Evolutionary conservation across 139 green algal species (phyloP).

Genomic region (Micromonas pusilla): DNA sequence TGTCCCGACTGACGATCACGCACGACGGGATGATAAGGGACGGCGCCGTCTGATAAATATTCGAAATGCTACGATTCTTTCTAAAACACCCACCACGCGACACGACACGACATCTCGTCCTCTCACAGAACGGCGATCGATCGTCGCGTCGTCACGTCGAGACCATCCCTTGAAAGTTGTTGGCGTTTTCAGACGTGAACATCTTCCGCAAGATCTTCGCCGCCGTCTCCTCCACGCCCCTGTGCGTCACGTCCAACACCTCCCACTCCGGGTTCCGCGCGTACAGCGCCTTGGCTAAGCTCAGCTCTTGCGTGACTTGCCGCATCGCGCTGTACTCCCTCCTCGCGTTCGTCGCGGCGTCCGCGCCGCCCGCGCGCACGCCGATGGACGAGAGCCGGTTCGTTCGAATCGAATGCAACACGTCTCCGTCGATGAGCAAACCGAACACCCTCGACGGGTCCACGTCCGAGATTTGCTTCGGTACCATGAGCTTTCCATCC

Average conservation of each 20-base stretch:
- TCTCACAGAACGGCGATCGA: too few species aligned
- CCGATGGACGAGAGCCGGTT: slow-evolving; percentile 47
- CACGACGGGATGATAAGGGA: too few species aligned
- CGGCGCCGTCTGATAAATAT: too few species aligned
- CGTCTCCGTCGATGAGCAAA: slow-evolving; percentile 44
- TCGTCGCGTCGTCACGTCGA: too few species aligned
- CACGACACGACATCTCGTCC: too few species aligned
- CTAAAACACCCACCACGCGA: too few species aligned
- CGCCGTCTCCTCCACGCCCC: slow-evolving; percentile 52
- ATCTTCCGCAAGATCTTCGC: slow-evolving; percentile 47
- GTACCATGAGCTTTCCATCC: slow-evolving; percentile 31
- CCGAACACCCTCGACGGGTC: slow-evolving; percentile 38
- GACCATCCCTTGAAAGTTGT: too few species aligned
- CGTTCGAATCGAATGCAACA: slow-evolving; percentile 43
- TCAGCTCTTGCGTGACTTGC: slow-evolving; percentile 40
- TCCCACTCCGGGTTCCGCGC: slow-evolving; percentile 43
- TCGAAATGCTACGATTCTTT: too few species aligned
- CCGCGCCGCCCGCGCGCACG: not conserved
- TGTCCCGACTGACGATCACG: too few species aligned
- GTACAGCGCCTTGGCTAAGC: slow-evolving; percentile 43
- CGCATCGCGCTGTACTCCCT: slow-evolving; percentile 3
- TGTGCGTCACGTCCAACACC: slow-evolving; percentile 48
- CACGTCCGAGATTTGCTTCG: slow-evolving; percentile 34
- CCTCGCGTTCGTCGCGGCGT: not conserved
- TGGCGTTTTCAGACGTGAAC: not conserved